phyloP scores from a whole-genome alignment of 176 grass and related monocot genomes.

The Oryza glaberrima region DNA sequence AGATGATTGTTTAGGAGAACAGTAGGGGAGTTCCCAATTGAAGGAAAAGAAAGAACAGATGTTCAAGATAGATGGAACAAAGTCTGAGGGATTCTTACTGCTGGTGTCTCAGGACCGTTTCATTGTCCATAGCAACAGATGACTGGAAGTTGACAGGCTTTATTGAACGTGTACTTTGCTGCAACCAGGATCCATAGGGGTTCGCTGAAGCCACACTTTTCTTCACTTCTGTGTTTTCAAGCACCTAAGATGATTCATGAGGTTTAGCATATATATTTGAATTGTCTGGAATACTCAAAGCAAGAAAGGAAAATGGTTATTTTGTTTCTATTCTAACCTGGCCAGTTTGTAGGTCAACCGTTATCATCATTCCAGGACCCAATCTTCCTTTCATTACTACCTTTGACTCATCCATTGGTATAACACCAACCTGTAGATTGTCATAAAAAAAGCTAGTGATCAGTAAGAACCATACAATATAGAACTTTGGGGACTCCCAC shows the following conservation, averaged over 20 bases:
- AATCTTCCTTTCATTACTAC: constrained; percentile 97
- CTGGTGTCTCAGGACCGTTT: constrained; percentile 81
- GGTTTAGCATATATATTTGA: constrained; percentile 40
- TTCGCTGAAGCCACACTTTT: constrained; percentile 76
- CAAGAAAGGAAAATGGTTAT: constrained; percentile 18
- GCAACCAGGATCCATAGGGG: constrained; percentile 80
- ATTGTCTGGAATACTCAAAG: constrained; percentile 25
- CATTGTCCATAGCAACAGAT: constrained; percentile 87
- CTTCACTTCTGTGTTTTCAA: constrained; percentile 98
- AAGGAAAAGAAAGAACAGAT: not conserved
- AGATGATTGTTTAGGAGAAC: not conserved
- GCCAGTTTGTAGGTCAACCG: constrained; percentile 87
- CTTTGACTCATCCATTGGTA: constrained; percentile 98
- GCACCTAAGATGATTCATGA: constrained; percentile 65
- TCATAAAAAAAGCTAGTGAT: constrained; percentile 43
- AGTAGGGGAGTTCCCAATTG: not conserved
- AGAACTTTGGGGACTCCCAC: constrained; percentile 11
- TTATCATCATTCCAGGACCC: constrained; percentile 99
- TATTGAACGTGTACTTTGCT: constrained; percentile 73
- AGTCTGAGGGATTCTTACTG: constrained; percentile 69
- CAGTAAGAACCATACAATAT: constrained; percentile 30
- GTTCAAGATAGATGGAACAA: constrained; percentile 6
- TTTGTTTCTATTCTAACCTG: constrained; percentile 64
- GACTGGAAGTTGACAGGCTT: constrained; percentile 95
- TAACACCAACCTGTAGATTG: constrained; percentile 82